A percentile compares a stretch with the other conserved stretches of the same genome.
Conservation (phyloP, 306 rosid genomes). For the Quercus berberidifolia region DNA sequence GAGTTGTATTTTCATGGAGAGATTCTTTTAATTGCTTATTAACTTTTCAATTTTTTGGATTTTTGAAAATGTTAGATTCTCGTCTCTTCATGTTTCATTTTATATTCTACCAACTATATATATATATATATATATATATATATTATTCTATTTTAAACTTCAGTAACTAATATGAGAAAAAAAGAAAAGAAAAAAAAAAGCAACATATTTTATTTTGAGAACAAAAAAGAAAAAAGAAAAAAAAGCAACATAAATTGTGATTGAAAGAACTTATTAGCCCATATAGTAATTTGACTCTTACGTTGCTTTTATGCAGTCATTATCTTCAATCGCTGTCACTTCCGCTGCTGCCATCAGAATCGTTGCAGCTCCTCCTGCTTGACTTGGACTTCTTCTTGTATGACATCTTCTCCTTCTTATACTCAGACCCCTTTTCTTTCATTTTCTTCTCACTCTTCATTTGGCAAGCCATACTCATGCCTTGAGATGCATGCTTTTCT, state of each 20-base stretch:
- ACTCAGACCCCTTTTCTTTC: not conserved
- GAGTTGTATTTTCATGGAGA: too few relatives aligned
- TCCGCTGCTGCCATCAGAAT: not conserved
- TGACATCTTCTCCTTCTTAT: not conserved
- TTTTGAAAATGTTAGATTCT: rapidly evolving
- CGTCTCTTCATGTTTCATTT: too few relatives aligned
- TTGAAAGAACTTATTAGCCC: not conserved
- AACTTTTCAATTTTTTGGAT: too few relatives aligned
- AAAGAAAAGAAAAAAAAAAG: too few relatives aligned
- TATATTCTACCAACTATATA: too few relatives aligned
- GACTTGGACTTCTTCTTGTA: conserved; percentile 5
- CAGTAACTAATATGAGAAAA: too few relatives aligned
- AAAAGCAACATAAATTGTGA: too few relatives aligned
- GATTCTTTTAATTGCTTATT: too few relatives aligned
- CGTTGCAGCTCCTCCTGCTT: conserved; percentile 7
- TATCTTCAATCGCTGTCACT: conserved; percentile 4
- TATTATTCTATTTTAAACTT: too few relatives aligned
- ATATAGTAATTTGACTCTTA: not conserved
- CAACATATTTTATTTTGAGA: too few relatives aligned
- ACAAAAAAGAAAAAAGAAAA: too few relatives aligned
- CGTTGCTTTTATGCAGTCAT: not conserved
- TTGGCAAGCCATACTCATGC: not conserved
- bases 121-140: too few relatives aligned
- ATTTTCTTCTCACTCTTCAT: not conserved
- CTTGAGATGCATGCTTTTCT: not conserved